Conservation (phyloP, 129 eudicot species). For the Tanacetum coccineum region DNA sequence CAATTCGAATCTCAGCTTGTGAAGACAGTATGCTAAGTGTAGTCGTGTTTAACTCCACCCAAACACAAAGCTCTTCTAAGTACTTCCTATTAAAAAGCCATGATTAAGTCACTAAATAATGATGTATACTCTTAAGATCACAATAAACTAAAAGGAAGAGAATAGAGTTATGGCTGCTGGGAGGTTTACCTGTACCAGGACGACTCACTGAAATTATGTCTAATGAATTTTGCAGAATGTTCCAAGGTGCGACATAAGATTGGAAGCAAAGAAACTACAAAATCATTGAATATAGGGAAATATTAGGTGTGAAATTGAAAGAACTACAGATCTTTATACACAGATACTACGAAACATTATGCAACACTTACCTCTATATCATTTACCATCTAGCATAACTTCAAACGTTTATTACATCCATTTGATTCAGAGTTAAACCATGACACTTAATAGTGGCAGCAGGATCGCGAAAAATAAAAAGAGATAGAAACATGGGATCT, state of each 20-base stretch:
- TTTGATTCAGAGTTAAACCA: not conserved
- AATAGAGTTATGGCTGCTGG: too few species aligned
- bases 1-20: conserved; percentile 88
- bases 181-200: conserved; percentile 64
- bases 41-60: conserved; percentile 91
- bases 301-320: too few species aligned
- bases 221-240: too few species aligned
- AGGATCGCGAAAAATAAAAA: too few species aligned
- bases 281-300: conserved; percentile 11
- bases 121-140: not conserved
- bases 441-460: too few species aligned
- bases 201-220: conserved; percentile 74
- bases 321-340: not conserved
- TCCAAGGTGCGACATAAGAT: too few species aligned
- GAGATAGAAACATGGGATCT: too few species aligned
- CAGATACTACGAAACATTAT: not conserved
- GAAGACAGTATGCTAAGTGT: conserved; percentile 83
- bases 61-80: conserved; percentile 83
- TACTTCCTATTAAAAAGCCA: conserved; percentile 56
- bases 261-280: too few species aligned
- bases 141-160: too few species aligned
- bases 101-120: too few species aligned
- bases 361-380: conserved; percentile 27
- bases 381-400: not conserved
- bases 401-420: not conserved